A percentile compares a stretch with the other conserved stretches of the same genome.
Conservation (phyloP, 176 grass and related monocot genomes). For the Zoysia pacifica region DNA sequence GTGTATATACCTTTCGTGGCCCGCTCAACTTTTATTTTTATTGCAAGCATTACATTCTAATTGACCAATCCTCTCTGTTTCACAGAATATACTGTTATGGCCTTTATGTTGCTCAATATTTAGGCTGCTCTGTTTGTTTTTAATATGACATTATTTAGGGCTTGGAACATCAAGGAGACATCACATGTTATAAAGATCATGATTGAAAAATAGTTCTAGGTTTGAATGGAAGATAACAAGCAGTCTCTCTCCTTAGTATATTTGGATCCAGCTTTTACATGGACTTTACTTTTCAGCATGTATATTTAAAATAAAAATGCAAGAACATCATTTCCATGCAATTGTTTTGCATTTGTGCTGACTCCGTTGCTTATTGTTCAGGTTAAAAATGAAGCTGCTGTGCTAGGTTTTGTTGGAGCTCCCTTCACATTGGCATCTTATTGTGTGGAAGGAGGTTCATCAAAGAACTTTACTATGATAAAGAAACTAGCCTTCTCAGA, state of each 20-base stretch:
- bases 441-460: slow-evolving; percentile 98
- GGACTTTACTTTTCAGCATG: neutral
- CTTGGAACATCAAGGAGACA: slow-evolving; percentile 15
- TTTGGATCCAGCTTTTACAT: slow-evolving; percentile 18
- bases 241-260: neutral
- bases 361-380: slow-evolving; percentile 45
- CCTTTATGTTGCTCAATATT: slow-evolving; percentile 13
- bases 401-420: slow-evolving; percentile 96
- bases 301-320: neutral
- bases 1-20: slow-evolving; percentile 8
- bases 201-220: neutral
- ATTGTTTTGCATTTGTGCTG: slow-evolving; percentile 2
- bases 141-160: neutral
- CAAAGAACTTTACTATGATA: slow-evolving; percentile 94
- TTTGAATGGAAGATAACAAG: neutral
- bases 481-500: slow-evolving; percentile 96
- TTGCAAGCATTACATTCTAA: slow-evolving; percentile 21
- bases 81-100: neutral
- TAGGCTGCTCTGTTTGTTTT: neutral
- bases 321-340: neutral
- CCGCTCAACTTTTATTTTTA: neutral
- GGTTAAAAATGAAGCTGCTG: slow-evolving; percentile 95
- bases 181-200: neutral
- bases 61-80: slow-evolving; percentile 19
- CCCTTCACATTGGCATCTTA: slow-evolving; percentile 98